A percentile compares a stretch with the other conserved stretches of the same genome.
Conservation (phyloP, 176 grass and related monocot species). For the Eleusine coracana region DNA sequence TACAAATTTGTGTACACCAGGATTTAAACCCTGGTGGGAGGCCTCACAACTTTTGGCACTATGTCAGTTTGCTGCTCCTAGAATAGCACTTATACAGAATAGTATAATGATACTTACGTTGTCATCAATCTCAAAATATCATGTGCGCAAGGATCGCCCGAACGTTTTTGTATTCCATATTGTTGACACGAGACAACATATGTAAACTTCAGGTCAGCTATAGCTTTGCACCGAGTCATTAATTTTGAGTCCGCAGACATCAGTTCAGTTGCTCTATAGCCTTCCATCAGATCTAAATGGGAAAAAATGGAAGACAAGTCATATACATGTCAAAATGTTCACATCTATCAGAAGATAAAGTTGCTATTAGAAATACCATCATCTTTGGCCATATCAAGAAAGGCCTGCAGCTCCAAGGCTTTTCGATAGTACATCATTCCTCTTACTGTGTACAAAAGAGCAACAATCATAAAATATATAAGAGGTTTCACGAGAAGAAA, state of each 20-base stretch:
- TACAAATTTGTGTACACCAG: too few relatives aligned
- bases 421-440: slow-evolving; percentile 99
- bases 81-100: slow-evolving; percentile 10
- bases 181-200: slow-evolving; percentile 97
- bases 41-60: too few relatives aligned
- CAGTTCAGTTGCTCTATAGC: slow-evolving; percentile 78
- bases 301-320: slow-evolving; percentile 24
- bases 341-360: slow-evolving; percentile 24
- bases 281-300: slow-evolving; percentile 85
- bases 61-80: neutral
- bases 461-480: slow-evolving; percentile 4
- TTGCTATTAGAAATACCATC: slow-evolving; percentile 57
- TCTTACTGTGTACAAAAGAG: slow-evolving; percentile 65
- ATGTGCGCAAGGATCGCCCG: slow-evolving; percentile 71
- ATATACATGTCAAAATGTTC: slow-evolving; percentile 15
- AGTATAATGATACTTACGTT: slow-evolving; percentile 51
- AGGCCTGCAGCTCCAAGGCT: slow-evolving; percentile 95
- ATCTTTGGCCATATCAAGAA: slow-evolving; percentile 93
- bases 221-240: slow-evolving; percentile 90
- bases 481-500: slow-evolving; percentile 8
- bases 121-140: slow-evolving; percentile 96
- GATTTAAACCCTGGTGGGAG: too few relatives aligned
- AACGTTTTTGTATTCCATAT: slow-evolving; percentile 92
- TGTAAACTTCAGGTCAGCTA: slow-evolving; percentile 98
- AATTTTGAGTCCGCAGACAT: slow-evolving; percentile 74